Base-by-base conservation (phyloP, 2,329 filamentous ascomycete species). In the Trichocomaceae sp. region DNA sequence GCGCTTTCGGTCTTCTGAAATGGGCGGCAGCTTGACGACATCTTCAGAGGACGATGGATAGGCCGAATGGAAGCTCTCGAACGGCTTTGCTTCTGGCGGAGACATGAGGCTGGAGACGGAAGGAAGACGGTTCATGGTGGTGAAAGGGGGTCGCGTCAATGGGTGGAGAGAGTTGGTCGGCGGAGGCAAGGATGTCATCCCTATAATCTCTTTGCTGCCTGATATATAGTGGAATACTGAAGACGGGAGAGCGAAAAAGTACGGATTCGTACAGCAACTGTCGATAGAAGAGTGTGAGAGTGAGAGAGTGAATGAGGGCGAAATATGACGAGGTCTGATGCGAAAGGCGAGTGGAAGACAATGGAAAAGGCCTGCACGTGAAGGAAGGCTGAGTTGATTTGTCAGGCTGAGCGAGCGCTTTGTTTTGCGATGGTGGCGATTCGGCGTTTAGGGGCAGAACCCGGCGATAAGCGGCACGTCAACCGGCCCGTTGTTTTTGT, bases 81-180 rank as follows among this genome's bases (percentile, higher is more conserved):
- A 71, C 19, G 78, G 77, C 47, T 74, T 82, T n/a, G 67, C 58
- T 63, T 75, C 72, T 55, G 73, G 73, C 41, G 73, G 73, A 59
- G 73, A 76, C 71, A 76, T 74, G 49, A 76, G 68, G 63, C 68
- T 75, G 50, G 72, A 71, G 42, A 75, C 68, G 49, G 70, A 67
- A 29, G 72, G 72, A 60, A 75, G 62, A 57, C 66, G 70, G 65
- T 69, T 70, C 73, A 75, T 76, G 51, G 58, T 69, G 62, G 58
- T 69, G 62, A 58, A 57, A 31, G 47, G 29, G 33, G 23, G 19
- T 42, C 47, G 39, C 17, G 17, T 42, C 39, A 51, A 47, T 17
- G 22, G 49, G 33, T 42, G 47, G 19, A 55, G 54, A 52, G 50
- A 54, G 35, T 56, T 45, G 42, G 50, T 45, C 42, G 52, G 54